These are phyloP conservation scores for Aspergillus latus DNA, from an alignment of 2,329 filamentous ascomycete genomes.

Conservation along the genomic window DNA sequence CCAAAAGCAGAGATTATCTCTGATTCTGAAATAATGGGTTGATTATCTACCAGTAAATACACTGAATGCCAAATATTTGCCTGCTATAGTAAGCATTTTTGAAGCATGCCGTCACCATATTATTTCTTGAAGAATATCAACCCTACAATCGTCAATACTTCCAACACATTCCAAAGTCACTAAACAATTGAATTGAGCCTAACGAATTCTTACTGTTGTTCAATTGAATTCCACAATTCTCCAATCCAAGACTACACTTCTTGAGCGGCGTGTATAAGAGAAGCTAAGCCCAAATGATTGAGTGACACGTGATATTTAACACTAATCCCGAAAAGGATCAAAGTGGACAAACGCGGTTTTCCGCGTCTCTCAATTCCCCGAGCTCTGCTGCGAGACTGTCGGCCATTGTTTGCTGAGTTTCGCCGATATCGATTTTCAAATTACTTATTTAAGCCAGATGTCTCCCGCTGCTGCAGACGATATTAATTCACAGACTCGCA, in stretches of 20 bases:
- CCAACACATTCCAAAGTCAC: too few relatives aligned
- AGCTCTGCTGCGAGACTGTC: not conserved
- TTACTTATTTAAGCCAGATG: constrained; percentile 20
- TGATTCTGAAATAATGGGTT: not conserved
- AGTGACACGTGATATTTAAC: not conserved
- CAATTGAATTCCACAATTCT: not conserved
- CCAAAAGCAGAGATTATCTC: not conserved
- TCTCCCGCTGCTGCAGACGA: constrained; percentile 15
- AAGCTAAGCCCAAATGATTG: constrained; percentile 28
- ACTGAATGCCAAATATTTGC: not conserved
- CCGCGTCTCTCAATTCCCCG: constrained; percentile 21
- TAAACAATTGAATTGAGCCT: too few relatives aligned
- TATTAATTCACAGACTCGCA: constrained; percentile 16
- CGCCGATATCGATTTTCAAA: not conserved
- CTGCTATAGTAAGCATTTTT: not conserved
- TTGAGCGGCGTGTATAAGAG: not conserved
- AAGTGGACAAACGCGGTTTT: constrained; percentile 36
- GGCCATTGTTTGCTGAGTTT: constrained; percentile 6
- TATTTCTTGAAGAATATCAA: not conserved
- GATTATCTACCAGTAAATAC: not conserved
- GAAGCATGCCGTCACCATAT: constrained; percentile 3
- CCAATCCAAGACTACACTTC: not conserved
- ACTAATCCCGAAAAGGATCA: constrained; percentile 15
- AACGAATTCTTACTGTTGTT: not conserved
- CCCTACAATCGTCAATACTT: too few relatives aligned